These are phyloP conservation scores for Tulasnella calospora DNA, from an alignment of 768 basidiomycete species.

Conservation along the genomic window DNA sequence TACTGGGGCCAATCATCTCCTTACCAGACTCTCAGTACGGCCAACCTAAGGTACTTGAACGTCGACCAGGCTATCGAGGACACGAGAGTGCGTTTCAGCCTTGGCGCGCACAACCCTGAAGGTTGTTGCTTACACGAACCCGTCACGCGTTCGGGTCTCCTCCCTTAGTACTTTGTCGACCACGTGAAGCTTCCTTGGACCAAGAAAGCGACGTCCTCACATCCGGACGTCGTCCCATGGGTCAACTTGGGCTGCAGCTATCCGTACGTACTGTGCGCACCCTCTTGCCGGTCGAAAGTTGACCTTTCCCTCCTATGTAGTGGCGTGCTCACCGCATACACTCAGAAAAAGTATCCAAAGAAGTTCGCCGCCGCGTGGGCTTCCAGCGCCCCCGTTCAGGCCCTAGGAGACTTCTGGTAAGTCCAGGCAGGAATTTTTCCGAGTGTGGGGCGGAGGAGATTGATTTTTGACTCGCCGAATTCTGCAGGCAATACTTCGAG, in stretches of 20 bases:
- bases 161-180: slow-evolving; percentile 21
- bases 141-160: not conserved
- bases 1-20: slow-evolving; percentile 23
- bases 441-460: no score
- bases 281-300: not conserved
- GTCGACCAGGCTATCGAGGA: slow-evolving; percentile 17
- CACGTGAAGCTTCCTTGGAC: not conserved
- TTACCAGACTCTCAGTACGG: not conserved
- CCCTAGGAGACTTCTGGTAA: slow-evolving; percentile 1
- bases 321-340: slow-evolving; percentile 1
- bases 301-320: not conserved
- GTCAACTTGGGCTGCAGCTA: slow-evolving; percentile 16
- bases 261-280: not conserved
- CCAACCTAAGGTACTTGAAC: slow-evolving; percentile 3
- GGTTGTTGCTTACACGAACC: not conserved
- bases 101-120: not conserved
- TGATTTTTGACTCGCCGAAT: not conserved
- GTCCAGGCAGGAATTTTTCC: not conserved
- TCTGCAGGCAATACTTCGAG: not conserved
- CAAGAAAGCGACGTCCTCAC: not conserved
- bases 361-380: slow-evolving; percentile 15
- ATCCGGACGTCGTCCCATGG: not conserved
- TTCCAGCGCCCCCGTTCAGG: slow-evolving; percentile 4
- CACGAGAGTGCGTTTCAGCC: not conserved
- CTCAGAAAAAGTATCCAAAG: slow-evolving; percentile 1